Percentiles rank a stretch among this genome's conserved stretches.
phyloP scores from a whole-genome alignment of 495 filamentous ascomycete genomes.

The Emericellopsis terricola region DNA sequence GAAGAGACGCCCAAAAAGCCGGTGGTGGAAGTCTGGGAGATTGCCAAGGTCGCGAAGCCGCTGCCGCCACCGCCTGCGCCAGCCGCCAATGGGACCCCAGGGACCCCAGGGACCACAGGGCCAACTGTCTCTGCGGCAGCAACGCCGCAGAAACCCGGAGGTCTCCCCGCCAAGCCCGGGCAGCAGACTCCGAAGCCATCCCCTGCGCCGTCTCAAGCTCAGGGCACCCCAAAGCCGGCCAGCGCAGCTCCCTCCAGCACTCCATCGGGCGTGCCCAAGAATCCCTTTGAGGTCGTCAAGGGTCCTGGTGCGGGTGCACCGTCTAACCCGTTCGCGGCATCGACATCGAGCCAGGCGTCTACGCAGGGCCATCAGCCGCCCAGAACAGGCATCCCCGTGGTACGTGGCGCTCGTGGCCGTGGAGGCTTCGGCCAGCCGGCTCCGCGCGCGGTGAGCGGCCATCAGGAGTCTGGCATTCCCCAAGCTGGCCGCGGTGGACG shows the following conservation, averaged over 20 bases:
- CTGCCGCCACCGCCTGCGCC: slow-evolving; percentile 1
- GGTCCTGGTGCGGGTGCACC: slow-evolving; percentile 2
- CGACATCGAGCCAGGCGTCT: neutral
- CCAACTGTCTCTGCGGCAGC: neutral
- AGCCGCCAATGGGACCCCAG: too few species aligned
- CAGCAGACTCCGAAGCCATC: neutral
- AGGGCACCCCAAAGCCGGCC: slow-evolving; percentile 5
- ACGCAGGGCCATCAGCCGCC: slow-evolving; percentile 4
- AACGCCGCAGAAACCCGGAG: too few species aligned
- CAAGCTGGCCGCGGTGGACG: slow-evolving; percentile 5
- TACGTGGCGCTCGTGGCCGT: slow-evolving; percentile 9
- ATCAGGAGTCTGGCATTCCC: slow-evolving; percentile 17
- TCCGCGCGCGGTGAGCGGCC: slow-evolving; percentile 9
- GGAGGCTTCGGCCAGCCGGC: slow-evolving; percentile 10
- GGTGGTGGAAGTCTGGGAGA: slow-evolving; percentile 70
- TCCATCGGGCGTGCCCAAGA: slow-evolving; percentile 6
- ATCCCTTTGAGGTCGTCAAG: slow-evolving; percentile 8
- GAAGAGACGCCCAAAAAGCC: slow-evolving; percentile 66
- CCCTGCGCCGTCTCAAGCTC: slow-evolving; percentile 3
- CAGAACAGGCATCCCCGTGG: slow-evolving; percentile 14
- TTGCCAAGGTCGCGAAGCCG: slow-evolving; percentile 8
- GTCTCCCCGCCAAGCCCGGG: neutral
- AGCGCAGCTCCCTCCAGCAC: slow-evolving; percentile 7
- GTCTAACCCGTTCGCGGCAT: slow-evolving; percentile 10
- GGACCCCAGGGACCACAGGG: too few species aligned